Base-by-base conservation (phyloP, 305 asterid genomes). In the Nicotiana rustica region DNA sequence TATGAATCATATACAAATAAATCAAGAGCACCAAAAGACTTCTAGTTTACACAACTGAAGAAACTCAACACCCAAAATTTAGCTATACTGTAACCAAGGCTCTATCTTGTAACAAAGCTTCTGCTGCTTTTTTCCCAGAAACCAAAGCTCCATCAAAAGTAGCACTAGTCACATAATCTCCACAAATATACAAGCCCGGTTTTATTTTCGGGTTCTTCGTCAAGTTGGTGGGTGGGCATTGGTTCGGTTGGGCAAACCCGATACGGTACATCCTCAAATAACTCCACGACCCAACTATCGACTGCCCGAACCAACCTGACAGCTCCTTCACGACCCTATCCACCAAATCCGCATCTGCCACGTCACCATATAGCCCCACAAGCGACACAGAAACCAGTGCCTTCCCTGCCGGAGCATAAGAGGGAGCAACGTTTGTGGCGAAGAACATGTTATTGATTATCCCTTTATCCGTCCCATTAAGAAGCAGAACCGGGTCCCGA, bases 141-240 rank as follows among this genome's bases (percentile, higher is more conserved):
- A 89, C 94, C 88, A 96, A 82, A 14, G 99, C 98, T 70, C 98
- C 99, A 81, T 96, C 99, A 76, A 96, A 96, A 7, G 99, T 95
- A 2, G 98, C 97, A 84, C 90, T 95, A 1, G 95, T 90, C 85
- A 91, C 90, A 86, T 94, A 92, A 90, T 95, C 99, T 62, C 99
- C 99, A 78, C 99, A 96, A 35, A 92, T 25, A 76, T 94, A 96
- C 92, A 96, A 35, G 15, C 97, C 96, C 4, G 84, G 71, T 80
- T 82, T 83, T 76, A 92, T 68, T 78, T 83, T 86, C 49, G 97
- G 96, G 70, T 92, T 91, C 91, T 92, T 92, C 88, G 83, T 84
- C 88, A 94, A 88, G 86, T 96, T 85, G 18, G 97, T 91, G 36
- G 99, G 98, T 5, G 97, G 98, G 84, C 92, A 82, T 86, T 94